These are phyloP conservation scores for Beauveria medogensis DNA, from an alignment of 2,329 filamentous ascomycete genomes.

Conservation along the genomic window DNA sequence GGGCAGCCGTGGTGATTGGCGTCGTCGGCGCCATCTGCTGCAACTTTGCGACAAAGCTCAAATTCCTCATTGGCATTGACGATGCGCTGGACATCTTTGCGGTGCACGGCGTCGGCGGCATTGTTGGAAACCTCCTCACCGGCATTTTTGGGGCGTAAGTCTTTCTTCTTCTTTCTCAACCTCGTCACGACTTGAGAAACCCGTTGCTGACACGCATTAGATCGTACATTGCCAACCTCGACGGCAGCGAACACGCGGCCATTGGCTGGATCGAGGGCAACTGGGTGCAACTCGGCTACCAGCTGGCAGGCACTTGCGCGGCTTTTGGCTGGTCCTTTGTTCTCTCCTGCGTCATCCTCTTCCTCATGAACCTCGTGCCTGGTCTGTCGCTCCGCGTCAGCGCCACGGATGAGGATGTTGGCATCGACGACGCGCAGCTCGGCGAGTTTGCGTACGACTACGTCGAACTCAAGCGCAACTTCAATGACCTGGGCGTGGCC, in stretches of 20 bases:
- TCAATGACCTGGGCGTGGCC: constrained; percentile 31
- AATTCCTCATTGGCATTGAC: constrained; percentile 66
- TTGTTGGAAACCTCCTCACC: constrained; percentile 71
- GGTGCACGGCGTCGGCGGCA: constrained; percentile 78
- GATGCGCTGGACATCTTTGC: constrained; percentile 88
- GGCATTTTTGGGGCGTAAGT: constrained; percentile 65
- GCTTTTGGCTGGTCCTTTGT: constrained; percentile 59
- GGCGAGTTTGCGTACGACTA: constrained; percentile 82
- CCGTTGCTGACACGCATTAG: constrained; percentile 24
- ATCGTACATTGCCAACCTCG: constrained; percentile 65
- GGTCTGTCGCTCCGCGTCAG: constrained; percentile 61
- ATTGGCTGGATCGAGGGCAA: constrained; percentile 67
- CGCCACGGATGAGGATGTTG: constrained; percentile 60
- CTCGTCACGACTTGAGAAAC: not conserved
- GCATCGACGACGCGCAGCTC: constrained; percentile 66
- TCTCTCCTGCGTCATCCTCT: constrained; percentile 61
- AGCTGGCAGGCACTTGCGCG: constrained; percentile 60
- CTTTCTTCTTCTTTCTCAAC: not conserved
- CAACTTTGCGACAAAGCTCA: constrained; percentile 84
- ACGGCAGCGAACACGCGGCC: constrained; percentile 50
- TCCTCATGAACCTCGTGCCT: constrained; percentile 62
- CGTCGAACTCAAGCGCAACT: constrained; percentile 61
- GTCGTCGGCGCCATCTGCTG: constrained; percentile 55
- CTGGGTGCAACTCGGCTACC: constrained; percentile 63
- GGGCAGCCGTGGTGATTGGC: constrained; percentile 51